Base-by-base conservation (phyloP, 2,329 filamentous ascomycete genomes). In the Aaosphaeria pasadenensis region DNA sequence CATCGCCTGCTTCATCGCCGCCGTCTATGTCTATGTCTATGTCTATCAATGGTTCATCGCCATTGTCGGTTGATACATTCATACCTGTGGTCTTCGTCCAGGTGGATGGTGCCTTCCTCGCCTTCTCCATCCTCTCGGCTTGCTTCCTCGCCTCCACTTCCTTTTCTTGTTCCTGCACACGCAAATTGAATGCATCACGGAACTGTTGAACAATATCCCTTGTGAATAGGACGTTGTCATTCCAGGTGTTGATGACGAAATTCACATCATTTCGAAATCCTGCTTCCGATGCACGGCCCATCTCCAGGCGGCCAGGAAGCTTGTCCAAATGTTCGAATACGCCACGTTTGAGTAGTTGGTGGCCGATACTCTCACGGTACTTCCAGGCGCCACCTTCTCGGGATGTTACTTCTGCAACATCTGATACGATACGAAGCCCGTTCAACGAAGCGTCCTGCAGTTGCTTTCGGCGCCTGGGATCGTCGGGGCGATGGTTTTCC, bases 271-370 rank as follows among this genome's bases (percentile, higher is more conserved):
- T 56, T 31, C 63, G 53, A 48, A 62, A 72, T 33, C 55, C 58
- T 53, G 94, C 89, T 4, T 86, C 85, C 17, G 88, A 85, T 52
- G 96, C 74, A 1, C 88, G 83, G 7, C 91, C 91, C 90, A 91
- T 95, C 40, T 79, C 78, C 24, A 88, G 73, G 46, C 82, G 84
- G 58, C 86, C 85, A 6, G 90, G 84, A 50, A 95, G 79, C 47
- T 81, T 74, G 1, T 91, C 91, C 3, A 96, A 78, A 40, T 81
- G 78, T 60, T 88, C 87, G 60, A 96, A 95, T 0, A 86, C 83
- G 48, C 83, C 81, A 47, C 84, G 81, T 6, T 81, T 73, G 30
- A 82, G 83, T 28, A 96, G 76, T 1, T 86, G 83, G 1, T 77
- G 76, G 65, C 95, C 90, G 52, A 96, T 90, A 3, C 92, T 78